Evolutionary conservation across 164 flowering plant genomes (phyloP).

Genomic region (grape (Vitis vinifera)): ASM3070453v1 NC_081817.1:4347501-4348000

Average conservation of each 20-base stretch:
- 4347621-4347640: too few relatives aligned
- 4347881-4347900: slow-evolving; percentile 1
- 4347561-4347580: too few relatives aligned
- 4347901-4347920: not conserved
- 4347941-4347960: too few relatives aligned
- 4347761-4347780: slow-evolving; percentile 19
- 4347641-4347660: not conserved
- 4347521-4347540: too few relatives aligned
- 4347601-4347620: too few relatives aligned
- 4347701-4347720: slow-evolving; percentile 5
- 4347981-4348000: too few relatives aligned
- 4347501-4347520: too few relatives aligned
- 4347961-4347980: too few relatives aligned
- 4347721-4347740: slow-evolving; percentile 8
- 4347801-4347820: not conserved
- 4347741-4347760: not conserved
- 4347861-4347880: slow-evolving; percentile 16
- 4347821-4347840: slow-evolving; percentile 6
- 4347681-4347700: not conserved
- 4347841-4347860: slow-evolving; percentile 15
- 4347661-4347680: not conserved
- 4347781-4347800: slow-evolving; percentile 7
- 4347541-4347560: too few relatives aligned
- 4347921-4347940: too few relatives aligned
- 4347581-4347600: too few relatives aligned